Evolutionary conservation across 2,329 filamentous ascomycete species (phyloP).

Genomic region (Stemphylium lycopersici): DNA sequence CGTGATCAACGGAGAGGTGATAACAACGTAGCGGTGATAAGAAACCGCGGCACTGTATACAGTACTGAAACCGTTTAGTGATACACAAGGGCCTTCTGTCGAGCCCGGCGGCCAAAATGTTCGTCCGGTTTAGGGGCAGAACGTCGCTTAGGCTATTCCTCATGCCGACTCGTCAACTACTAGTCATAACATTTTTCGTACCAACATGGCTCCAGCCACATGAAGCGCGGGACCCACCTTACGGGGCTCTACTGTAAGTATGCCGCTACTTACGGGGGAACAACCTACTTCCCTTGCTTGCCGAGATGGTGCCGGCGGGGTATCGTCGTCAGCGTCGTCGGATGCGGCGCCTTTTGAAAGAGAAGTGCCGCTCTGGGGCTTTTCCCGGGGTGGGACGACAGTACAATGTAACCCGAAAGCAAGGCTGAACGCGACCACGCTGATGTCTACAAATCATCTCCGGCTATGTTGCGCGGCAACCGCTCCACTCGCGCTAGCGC

Average conservation of each 20-base stretch:
- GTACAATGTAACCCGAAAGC: no score
- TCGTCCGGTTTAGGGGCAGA: not conserved
- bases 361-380: no score
- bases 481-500: no score
- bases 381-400: no score
- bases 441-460: no score
- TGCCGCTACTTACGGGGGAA: not conserved
- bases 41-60: not conserved
- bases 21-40: no score
- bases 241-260: not conserved
- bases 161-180: constrained; percentile 4
- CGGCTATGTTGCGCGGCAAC: no score
- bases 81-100: not conserved
- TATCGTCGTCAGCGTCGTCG: not conserved
- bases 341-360: no score
- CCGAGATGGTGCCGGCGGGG: not conserved
- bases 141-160: not conserved
- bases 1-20: not conserved
- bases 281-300: not conserved
- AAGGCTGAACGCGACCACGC: no score
- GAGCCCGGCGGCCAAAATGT: not conserved
- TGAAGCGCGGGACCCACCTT: not conserved
- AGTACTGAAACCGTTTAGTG: not conserved
- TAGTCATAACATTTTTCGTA: not conserved
- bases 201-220: not conserved